Conservation (phyloP, 139 green algal genomes). For the Chlamydomonas sp. region DNA sequence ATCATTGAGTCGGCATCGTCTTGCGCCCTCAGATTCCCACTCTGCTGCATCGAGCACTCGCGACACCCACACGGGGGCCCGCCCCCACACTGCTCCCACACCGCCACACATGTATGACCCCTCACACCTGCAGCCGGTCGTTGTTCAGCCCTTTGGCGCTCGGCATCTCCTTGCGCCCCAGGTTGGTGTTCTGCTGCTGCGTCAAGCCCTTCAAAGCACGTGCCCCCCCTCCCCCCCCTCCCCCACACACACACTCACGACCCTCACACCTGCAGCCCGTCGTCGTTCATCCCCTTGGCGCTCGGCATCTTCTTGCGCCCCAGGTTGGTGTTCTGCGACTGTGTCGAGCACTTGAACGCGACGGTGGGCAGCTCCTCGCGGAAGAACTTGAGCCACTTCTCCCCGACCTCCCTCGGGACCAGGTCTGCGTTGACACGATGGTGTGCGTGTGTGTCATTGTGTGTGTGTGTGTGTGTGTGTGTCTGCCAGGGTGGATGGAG, state of each 20-base stretch:
- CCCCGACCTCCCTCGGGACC: conserved; percentile 77
- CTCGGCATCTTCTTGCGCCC: conserved; percentile 18
- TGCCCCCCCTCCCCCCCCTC: too few species aligned
- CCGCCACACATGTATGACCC: too few species aligned
- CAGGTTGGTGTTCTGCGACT: conserved; percentile 55
- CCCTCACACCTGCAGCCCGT: conserved; percentile 9
- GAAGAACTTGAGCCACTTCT: conserved; percentile 91
- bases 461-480: too few species aligned
- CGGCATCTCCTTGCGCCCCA: conserved; percentile 20
- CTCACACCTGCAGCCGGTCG: conserved; percentile 11
- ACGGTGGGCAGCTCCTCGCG: conserved; percentile 88
- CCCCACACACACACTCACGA: background rate
- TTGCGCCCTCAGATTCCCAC: too few species aligned
- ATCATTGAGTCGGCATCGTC: too few species aligned
- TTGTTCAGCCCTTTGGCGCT: background rate
- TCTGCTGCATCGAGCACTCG: too few species aligned
- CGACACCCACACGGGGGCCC: too few species aligned
- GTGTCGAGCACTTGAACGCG: conserved; percentile 94
- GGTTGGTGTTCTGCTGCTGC: conserved; percentile 58
- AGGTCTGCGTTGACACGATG: conserved; percentile 76
- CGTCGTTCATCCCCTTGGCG: background rate
- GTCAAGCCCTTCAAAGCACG: conserved; percentile 97
- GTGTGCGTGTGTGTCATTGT: too few species aligned
- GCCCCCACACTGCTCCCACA: too few species aligned
- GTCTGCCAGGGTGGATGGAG: too few species aligned